Percentiles rank a stretch among this genome's conserved stretches.
phyloP scores from a whole-genome alignment of 768 basidiomycete genomes.

The Amanita polypyramis region DNA sequence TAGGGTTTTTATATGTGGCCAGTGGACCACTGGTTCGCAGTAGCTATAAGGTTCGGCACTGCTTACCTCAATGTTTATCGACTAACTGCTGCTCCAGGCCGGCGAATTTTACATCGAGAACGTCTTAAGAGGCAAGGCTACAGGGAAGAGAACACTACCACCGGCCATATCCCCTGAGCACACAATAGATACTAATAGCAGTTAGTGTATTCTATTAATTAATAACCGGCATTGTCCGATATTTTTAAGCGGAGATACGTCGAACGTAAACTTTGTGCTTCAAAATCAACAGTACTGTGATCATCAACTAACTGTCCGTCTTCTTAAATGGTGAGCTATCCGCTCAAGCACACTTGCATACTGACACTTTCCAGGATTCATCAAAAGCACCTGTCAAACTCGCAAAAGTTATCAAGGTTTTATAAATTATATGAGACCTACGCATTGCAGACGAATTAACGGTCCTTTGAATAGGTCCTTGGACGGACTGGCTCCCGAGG shows the following conservation, averaged over 20 bases:
- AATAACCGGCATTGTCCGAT: background rate
- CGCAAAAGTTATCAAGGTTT: slow-evolving; percentile 93
- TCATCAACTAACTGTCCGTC: slow-evolving; percentile 7
- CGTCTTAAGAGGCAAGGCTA: slow-evolving; percentile 56
- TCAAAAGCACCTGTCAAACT: slow-evolving; percentile 93
- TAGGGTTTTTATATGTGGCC: slow-evolving; percentile 97
- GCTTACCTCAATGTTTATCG: background rate
- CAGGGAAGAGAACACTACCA: slow-evolving; percentile 25
- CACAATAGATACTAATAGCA: slow-evolving; percentile 4
- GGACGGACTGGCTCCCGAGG: slow-evolving; percentile 98
- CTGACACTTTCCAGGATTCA: slow-evolving; percentile 45
- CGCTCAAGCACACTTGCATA: slow-evolving; percentile 5
- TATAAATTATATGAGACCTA: background rate
- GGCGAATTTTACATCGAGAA: slow-evolving; percentile 95
- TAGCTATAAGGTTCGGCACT: slow-evolving; percentile 78
- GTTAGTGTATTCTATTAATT: background rate
- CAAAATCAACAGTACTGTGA: slow-evolving; percentile 12
- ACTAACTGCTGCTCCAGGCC: slow-evolving; percentile 42
- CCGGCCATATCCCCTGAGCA: slow-evolving; percentile 14
- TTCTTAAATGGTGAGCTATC: slow-evolving; percentile 22
- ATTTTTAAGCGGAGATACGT: slow-evolving; percentile 9
- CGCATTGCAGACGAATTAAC: background rate
- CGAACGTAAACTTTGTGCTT: slow-evolving; percentile 14
- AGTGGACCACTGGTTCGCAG: slow-evolving; percentile 93
- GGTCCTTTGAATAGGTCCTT: slow-evolving; percentile 56